Percentiles rank a stretch among this genome's conserved stretches.
Conservation (phyloP, 768 basidiomycete genomes). For the Macrolepiota fuliginosa region DNA sequence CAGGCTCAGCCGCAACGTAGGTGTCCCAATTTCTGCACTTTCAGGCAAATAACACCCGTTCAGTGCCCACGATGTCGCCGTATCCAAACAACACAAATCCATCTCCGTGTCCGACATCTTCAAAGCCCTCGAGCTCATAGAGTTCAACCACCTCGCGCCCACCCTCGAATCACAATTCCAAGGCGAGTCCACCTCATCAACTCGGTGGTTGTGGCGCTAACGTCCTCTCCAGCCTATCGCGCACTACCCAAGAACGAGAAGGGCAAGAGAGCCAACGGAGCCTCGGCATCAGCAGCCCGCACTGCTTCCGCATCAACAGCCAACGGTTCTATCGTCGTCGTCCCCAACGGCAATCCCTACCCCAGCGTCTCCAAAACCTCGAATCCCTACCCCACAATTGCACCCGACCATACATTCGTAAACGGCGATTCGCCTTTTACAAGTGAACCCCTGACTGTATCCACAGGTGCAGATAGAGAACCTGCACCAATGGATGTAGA, state of each 20-base stretch:
- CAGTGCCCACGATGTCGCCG: constrained; percentile 87
- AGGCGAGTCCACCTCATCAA: constrained; percentile 36
- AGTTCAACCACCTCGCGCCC: constrained; percentile 70
- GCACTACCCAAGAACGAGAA: constrained; percentile 63
- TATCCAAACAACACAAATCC: constrained; percentile 82
- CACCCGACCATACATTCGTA: not conserved
- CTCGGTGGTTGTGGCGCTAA: not conserved
- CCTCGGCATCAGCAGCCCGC: constrained; percentile 11
- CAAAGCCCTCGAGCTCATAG: constrained; percentile 77
- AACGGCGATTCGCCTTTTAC: constrained; percentile 1
- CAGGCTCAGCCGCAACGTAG: constrained; percentile 48
- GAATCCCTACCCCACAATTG: constrained; percentile 6
- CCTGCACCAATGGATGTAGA: constrained; percentile 15
- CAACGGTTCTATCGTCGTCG: constrained; percentile 15
- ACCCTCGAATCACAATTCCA: constrained; percentile 62
- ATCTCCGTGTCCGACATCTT: constrained; percentile 89
- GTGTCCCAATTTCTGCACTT: constrained; percentile 16
- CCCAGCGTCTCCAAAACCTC: not conserved
- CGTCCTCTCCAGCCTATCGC: constrained; percentile 51
- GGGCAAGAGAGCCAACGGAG: constrained; percentile 36
- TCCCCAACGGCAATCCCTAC: constrained; percentile 2
- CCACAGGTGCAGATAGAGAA: not conserved
- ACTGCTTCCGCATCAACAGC: constrained; percentile 21
- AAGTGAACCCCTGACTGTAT: constrained; percentile 1
- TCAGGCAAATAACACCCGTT: constrained; percentile 15